phyloP scores from a whole-genome alignment of 106 monocot species.

The Amphibolis antarctica region DNA sequence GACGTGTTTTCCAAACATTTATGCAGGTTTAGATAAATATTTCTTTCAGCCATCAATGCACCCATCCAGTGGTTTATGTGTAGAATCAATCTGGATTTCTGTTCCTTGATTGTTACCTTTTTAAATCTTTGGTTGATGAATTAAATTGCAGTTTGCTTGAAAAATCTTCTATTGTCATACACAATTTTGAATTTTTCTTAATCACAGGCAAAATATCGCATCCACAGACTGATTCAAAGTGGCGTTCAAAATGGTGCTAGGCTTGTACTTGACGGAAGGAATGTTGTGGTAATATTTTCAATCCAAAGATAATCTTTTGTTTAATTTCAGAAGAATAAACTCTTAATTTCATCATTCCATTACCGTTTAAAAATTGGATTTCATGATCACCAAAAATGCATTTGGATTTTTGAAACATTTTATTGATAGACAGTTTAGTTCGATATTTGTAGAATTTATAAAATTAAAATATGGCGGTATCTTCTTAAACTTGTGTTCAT shows the following conservation, averaged over 20 bases:
- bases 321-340: neutral
- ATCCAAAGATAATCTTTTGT: neutral
- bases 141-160: neutral
- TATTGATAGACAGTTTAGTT: neutral
- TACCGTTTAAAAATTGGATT: neutral
- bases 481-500: neutral
- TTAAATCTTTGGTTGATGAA: no score
- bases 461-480: neutral
- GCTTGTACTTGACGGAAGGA: conserved; percentile 84
- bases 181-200: neutral
- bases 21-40: no score
- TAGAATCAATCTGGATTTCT: neutral
- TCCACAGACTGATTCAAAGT: conserved; percentile 81
- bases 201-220: conserved; percentile 74
- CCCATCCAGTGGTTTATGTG: neutral
- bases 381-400: neutral
- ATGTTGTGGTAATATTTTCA: conserved; percentile 54
- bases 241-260: conserved; percentile 76
- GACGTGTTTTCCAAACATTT: no score
- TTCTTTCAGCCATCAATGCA: no score
- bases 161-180: neutral
- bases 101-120: no score
- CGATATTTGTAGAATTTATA: neutral
- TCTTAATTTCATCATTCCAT: neutral
- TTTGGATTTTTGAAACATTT: neutral